phyloP scores from a whole-genome alignment of 345 rosid species.

The Populus tremula region DNA sequence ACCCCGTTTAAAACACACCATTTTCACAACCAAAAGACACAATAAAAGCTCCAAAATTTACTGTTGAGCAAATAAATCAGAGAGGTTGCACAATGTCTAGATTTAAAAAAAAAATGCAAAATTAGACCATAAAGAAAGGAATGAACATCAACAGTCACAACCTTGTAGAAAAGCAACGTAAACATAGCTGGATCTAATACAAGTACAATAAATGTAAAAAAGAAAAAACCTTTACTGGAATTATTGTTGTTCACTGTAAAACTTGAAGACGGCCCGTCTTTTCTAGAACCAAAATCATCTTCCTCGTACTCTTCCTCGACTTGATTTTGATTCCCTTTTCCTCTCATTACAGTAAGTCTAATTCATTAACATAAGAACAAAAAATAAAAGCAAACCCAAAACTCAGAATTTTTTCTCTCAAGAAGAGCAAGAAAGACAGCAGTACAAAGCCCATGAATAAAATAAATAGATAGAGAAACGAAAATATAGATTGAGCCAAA shows the following conservation, averaged over 20 bases:
- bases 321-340: conserved; percentile 49
- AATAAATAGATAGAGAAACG: neutral
- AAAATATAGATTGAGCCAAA: neutral
- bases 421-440: neutral
- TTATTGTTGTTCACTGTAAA: conserved; percentile 13
- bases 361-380: neutral
- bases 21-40: neutral
- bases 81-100: neutral
- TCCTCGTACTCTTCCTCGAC: conserved; percentile 84
- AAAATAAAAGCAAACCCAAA: neutral
- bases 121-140: neutral
- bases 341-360: conserved; percentile 49
- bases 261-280: conserved; percentile 53
- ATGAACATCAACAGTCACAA: neutral
- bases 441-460: neutral
- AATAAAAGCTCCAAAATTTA: neutral
- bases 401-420: neutral
- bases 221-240: conserved; percentile 40
- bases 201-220: neutral
- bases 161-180: conserved; percentile 9
- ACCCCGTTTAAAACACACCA: neutral
- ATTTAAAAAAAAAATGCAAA: neutral
- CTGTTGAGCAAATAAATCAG: neutral
- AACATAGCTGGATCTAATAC: conserved; percentile 36
- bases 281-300: conserved; percentile 62